These are phyloP conservation scores for Asterella californica DNA, from an alignment of 225 moss, liverwort and hornwort genomes.

Conservation along the genomic window DNA sequence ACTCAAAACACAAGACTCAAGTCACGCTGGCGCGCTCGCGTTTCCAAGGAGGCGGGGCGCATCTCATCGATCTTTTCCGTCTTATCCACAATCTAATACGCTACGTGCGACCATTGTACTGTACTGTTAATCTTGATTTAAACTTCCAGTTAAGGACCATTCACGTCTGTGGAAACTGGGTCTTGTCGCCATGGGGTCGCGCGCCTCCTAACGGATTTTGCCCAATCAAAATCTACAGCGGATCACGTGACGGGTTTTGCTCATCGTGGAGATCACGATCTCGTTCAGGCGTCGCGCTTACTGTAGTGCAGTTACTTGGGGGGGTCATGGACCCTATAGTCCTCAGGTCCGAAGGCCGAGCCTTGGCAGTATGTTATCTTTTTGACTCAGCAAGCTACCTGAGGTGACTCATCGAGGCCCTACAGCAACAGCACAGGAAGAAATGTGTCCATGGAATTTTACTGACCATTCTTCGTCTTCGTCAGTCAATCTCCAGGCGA, in stretches of 20 bases:
- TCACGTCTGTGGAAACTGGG: too few species aligned
- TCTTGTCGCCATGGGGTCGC: not conserved
- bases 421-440: not conserved
- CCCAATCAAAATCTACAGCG: not conserved
- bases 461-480: not conserved
- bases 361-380: not conserved
- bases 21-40: not conserved
- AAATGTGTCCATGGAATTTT: not conserved
- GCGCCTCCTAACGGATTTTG: not conserved
- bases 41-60: not conserved
- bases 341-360: not conserved
- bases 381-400: not conserved
- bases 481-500: not conserved
- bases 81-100: slow-evolving; percentile 11
- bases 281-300: not conserved
- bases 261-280: not conserved
- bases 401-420: not conserved
- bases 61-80: not conserved
- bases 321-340: not conserved
- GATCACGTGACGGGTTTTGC: not conserved
- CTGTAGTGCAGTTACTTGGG: not conserved
- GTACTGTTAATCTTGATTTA: not conserved
- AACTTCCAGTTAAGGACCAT: too few species aligned
- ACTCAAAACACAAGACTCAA: not conserved
- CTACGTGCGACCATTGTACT: not conserved